Conservation (phyloP, 1,139 yeast species). For the Candida sp. region DNA sequence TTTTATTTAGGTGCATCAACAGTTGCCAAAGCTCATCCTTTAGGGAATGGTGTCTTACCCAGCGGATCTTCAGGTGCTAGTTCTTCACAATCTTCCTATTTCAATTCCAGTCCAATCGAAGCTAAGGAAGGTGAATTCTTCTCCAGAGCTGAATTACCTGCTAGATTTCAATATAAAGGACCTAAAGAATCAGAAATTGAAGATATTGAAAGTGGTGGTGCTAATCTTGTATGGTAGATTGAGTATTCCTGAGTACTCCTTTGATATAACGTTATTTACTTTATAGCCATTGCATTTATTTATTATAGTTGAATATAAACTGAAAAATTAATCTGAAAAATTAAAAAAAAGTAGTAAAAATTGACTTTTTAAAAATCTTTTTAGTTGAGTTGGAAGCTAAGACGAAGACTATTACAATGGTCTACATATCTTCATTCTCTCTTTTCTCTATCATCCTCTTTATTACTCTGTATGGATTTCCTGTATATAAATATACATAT, state of each 20-base stretch:
- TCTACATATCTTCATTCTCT: neutral
- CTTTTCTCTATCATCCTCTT: neutral
- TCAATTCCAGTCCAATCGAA: conserved; percentile 33
- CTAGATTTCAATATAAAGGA: conserved; percentile 62
- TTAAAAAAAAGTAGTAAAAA: too few relatives aligned
- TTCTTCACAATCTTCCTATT: conserved; percentile 11
- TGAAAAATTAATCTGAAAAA: too few relatives aligned
- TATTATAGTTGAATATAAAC: too few relatives aligned
- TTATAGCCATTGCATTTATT: too few relatives aligned
- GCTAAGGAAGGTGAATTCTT: conserved; percentile 47
- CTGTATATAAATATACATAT: neutral
- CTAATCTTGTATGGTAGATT: conserved; percentile 41
- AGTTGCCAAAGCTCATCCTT: conserved; percentile 39
- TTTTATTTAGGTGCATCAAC: conserved; percentile 14
- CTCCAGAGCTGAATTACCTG: conserved; percentile 65
- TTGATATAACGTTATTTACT: too few relatives aligned
- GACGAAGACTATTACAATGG: too few relatives aligned
- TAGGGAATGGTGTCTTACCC: conserved; percentile 50
- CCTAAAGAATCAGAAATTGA: conserved; percentile 71
- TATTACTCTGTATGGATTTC: neutral
- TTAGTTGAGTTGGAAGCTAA: neutral
- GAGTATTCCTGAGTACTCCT: too few relatives aligned
- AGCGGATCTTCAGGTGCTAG: conserved; percentile 18
- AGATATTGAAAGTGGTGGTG: conserved; percentile 74
- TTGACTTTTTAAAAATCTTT: too few relatives aligned